A percentile compares a stretch with the other conserved stretches of the same genome.
Evolutionary conservation across 2,329 filamentous ascomycete genomes (phyloP).

Genomic region (Trichoderma gracile): DNA sequence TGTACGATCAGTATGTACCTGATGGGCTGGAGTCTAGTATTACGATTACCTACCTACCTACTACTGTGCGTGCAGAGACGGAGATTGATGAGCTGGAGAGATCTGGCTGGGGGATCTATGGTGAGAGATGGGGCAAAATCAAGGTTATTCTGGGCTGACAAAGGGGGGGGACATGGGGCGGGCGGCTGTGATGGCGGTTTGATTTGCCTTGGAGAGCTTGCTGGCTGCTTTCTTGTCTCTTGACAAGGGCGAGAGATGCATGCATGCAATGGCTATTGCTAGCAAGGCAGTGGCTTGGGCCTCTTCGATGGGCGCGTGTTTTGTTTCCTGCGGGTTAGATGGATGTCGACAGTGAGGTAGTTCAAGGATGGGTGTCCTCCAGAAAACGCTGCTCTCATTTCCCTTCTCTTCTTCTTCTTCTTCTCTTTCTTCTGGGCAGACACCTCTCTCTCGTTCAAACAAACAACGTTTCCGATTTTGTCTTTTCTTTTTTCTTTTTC

Average conservation of each 20-base stretch:
- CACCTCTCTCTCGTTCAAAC: constrained; percentile 24
- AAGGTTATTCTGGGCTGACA: no score
- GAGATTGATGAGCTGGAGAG: no score
- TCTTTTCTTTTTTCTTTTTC: constrained; percentile 3
- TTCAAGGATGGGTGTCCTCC: background rate
- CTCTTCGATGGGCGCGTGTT: constrained; percentile 1
- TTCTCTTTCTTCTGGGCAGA: constrained; percentile 6
- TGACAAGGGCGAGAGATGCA: background rate
- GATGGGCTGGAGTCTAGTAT: no score
- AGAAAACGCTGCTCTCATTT: background rate
- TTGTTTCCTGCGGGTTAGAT: constrained; percentile 9
- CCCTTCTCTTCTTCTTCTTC: constrained; percentile 4
- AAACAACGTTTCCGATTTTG: constrained; percentile 23
- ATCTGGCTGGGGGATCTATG: no score
- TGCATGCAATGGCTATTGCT: background rate
- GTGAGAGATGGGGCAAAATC: no score
- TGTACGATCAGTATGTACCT: no score
- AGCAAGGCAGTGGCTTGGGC: background rate
- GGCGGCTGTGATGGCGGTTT: constrained; percentile 22
- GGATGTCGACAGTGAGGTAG: background rate
- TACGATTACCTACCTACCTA: no score
- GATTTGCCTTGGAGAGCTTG: constrained; percentile 11
- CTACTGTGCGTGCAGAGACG: no score
- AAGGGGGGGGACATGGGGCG: constrained; percentile 2
- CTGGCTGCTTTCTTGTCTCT: background rate